These are phyloP conservation scores for Sordariomycetes sp. DNA, from an alignment of 2,329 filamentous ascomycete genomes.

Conservation along the genomic window DNA sequence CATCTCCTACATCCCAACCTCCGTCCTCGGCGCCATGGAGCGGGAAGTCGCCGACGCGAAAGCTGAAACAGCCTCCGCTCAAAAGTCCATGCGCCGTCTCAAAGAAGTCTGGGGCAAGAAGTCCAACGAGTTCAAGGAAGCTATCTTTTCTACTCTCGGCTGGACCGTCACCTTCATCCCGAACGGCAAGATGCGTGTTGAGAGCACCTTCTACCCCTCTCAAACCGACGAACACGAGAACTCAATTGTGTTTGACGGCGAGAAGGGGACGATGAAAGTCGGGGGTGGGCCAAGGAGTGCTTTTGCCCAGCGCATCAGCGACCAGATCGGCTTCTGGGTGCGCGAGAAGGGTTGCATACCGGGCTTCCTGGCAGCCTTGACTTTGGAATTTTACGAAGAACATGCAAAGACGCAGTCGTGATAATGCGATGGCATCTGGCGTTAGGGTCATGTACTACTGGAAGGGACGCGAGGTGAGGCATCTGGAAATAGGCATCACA, in stretches of 20 bases:
- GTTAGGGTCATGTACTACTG: neutral
- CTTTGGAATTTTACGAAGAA: constrained; percentile 86
- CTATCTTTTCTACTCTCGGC: constrained; percentile 82
- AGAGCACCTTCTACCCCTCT: constrained; percentile 72
- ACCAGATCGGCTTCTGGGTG: constrained; percentile 92
- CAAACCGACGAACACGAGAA: constrained; percentile 61
- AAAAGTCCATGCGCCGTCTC: constrained; percentile 76
- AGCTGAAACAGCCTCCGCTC: constrained; percentile 59
- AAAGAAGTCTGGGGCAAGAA: constrained; percentile 92
- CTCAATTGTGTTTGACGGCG: constrained; percentile 78
- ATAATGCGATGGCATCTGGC: too few species aligned
- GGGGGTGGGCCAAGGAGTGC: constrained; percentile 78
- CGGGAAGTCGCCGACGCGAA: constrained; percentile 67
- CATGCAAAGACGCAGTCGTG: constrained; percentile 15
- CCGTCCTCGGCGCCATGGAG: constrained; percentile 65
- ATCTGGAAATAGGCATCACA: too few species aligned
- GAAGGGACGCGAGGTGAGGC: too few species aligned
- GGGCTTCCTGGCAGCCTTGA: constrained; percentile 83
- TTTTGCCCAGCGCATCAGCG: constrained; percentile 77
- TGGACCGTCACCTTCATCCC: constrained; percentile 95
- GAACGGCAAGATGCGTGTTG: constrained; percentile 93
- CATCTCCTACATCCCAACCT: constrained; percentile 62
- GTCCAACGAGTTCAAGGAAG: constrained; percentile 89
- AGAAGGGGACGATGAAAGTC: constrained; percentile 96
- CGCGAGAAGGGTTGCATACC: constrained; percentile 89